phyloP scores from a whole-genome alignment of 164 flowering plant species.

The Magnolia sinica region DNA sequence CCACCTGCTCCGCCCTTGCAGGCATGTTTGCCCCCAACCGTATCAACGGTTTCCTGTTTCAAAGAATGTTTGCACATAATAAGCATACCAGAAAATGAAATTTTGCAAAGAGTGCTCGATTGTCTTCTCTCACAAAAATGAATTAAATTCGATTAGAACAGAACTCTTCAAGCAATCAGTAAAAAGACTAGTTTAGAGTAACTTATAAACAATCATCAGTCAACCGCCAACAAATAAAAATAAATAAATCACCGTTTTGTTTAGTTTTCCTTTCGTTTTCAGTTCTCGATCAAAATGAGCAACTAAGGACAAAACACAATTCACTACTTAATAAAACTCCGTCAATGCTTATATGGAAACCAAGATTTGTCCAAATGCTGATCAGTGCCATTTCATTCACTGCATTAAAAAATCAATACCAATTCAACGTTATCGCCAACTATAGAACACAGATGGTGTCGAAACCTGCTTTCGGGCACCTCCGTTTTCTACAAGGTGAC shows the following conservation, averaged over 20 bases:
- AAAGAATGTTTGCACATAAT: neutral
- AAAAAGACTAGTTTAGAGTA: neutral
- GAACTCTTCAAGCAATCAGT: neutral
- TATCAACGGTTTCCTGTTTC: constrained; percentile 27
- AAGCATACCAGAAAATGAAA: neutral
- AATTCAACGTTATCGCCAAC: too few species aligned
- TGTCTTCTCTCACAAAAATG: too few species aligned
- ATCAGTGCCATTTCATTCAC: too few species aligned
- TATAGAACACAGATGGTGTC: too few species aligned
- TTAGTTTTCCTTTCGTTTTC: neutral
- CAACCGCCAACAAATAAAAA: neutral
- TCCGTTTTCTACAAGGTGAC: neutral
- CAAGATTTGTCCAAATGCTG: neutral
- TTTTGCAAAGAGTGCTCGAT: neutral
- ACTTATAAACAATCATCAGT: neutral
- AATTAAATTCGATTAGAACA: too few species aligned
- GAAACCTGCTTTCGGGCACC: too few species aligned
- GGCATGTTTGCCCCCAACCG: constrained; percentile 41
- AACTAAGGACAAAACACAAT: neutral
- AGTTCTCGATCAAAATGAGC: neutral
- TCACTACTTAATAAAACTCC: neutral
- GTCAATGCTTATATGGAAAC: neutral
- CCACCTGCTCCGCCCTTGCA: constrained; percentile 35
- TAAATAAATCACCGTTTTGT: neutral
- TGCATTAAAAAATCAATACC: too few species aligned